Base-by-base conservation (phyloP, 1,139 yeast species). In the Yueomyces sp. region DNA sequence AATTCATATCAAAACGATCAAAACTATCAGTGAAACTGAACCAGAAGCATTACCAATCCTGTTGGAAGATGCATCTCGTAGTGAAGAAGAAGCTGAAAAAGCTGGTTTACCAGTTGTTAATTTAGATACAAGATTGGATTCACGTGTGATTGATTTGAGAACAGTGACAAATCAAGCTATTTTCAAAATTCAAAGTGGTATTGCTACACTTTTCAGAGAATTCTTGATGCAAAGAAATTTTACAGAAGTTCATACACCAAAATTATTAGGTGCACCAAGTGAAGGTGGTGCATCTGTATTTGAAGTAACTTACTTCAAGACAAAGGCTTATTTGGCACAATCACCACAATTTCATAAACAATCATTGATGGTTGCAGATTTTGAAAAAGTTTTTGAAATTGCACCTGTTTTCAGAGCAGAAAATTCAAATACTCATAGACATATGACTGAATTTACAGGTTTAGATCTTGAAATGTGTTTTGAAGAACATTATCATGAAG, bases 321-420 rank as follows among this genome's bases (percentile, higher is more conserved):
- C 89, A 48, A 79, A 81, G 50, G 97, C 97, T 6, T 91, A 75
- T 67, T 72, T 91, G 60, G 98, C 99, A 32, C 99, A 91, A 71
- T 86, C 96, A 38, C 99, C 99, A 42, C 99, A 91, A 71, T 75
- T 91, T 55, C 86, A 91, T 74, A 91, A 91, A 72, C 97, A 91
- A 70, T 96, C 91, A 75, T 76, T 91, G 63, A 91, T 91, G 67
- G 95, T 96, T 43, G 94, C 95, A 48, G 99, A 91, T 68, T 91
- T 91, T 59, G 98, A 91, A 69, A 78, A 76, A 57, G 99, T 91
- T 41, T 93, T 79, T 61, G 99, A 91, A 70, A 75, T 91, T 57
- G 97, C 93, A 1, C 97, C 99, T 40, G 98, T 91, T 44, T 91
- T 91, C 76, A 79, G 99, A 68, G 99, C 99, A 46, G 99, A 91